These are phyloP conservation scores for Phyllosticta citrichinensis DNA, from an alignment of 2,329 filamentous ascomycete genomes.

Conservation along the genomic window DNA sequence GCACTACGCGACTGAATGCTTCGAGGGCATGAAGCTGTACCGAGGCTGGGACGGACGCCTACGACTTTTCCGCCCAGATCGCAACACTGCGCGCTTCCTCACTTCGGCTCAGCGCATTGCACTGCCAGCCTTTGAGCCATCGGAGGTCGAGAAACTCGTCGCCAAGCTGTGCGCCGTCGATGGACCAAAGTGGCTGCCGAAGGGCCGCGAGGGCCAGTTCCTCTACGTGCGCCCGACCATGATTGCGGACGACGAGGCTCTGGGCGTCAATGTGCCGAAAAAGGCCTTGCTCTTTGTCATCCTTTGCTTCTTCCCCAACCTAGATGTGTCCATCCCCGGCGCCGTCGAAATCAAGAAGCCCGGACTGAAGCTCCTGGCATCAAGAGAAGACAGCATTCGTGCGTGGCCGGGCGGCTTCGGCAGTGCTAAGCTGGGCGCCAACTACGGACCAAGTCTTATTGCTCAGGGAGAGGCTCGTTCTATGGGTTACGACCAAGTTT, in stretches of 20 bases:
- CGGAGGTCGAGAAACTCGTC: conserved; percentile 65
- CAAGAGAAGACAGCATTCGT: conserved; percentile 70
- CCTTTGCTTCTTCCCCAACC: conserved; percentile 37
- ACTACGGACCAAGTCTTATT: conserved; percentile 77
- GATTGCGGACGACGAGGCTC: conserved; percentile 70
- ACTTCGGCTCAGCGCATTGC: conserved; percentile 53
- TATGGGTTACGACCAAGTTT: conserved; percentile 74
- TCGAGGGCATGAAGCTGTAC: conserved; percentile 73
- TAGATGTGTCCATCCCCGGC: conserved; percentile 23
- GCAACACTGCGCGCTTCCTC: conserved; percentile 58
- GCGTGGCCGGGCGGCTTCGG: conserved; percentile 93
- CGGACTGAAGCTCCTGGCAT: conserved; percentile 63
- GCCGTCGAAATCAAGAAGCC: conserved; percentile 13
- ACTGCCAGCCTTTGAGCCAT: conserved; percentile 61
- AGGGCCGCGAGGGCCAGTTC: conserved; percentile 56
- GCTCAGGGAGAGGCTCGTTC: conserved; percentile 65
- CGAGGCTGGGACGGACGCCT: conserved; percentile 60
- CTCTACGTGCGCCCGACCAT: conserved; percentile 81
- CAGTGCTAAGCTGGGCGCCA: conserved; percentile 84
- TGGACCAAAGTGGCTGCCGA: conserved; percentile 69
- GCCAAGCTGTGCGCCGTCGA: conserved; percentile 61
- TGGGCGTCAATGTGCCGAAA: conserved; percentile 70
- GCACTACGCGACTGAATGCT: conserved; percentile 87
- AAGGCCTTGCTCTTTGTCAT: conserved; percentile 88
- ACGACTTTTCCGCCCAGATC: conserved; percentile 66